Conservation (phyloP, 192 early-diverging fungal species). For the Coemansia sp. region DNA sequence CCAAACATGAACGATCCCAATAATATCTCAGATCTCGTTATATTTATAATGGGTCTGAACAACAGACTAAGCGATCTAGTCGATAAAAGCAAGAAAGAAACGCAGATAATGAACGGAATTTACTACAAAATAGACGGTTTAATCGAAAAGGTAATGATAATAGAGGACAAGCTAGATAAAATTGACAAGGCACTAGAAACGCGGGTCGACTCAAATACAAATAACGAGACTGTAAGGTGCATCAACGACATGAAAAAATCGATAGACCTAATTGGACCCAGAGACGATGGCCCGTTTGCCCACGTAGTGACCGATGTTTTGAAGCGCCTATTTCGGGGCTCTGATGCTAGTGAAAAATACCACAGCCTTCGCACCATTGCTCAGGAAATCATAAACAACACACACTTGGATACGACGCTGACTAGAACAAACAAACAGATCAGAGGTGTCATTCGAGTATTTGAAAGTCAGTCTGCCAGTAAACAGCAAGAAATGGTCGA, state of each 20-base stretch:
- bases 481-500: background rate
- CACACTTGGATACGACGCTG: background rate
- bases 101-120: background rate
- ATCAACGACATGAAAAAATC: background rate
- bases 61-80: background rate
- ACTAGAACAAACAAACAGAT: background rate
- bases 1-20: background rate
- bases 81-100: background rate
- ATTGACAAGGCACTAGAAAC: background rate
- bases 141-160: background rate
- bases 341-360: background rate
- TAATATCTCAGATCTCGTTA: background rate
- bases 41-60: background rate
- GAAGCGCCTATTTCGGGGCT: background rate
- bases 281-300: background rate
- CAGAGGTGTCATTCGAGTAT: background rate
- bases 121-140: background rate
- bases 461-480: background rate
- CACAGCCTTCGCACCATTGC: background rate
- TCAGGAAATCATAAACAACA: background rate
- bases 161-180: background rate
- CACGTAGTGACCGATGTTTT: background rate
- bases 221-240: background rate
- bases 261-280: background rate
- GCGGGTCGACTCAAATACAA: background rate